These are phyloP conservation scores for Podospora conica DNA, from an alignment of 495 filamentous ascomycete genomes.

Conservation along the genomic window DNA sequence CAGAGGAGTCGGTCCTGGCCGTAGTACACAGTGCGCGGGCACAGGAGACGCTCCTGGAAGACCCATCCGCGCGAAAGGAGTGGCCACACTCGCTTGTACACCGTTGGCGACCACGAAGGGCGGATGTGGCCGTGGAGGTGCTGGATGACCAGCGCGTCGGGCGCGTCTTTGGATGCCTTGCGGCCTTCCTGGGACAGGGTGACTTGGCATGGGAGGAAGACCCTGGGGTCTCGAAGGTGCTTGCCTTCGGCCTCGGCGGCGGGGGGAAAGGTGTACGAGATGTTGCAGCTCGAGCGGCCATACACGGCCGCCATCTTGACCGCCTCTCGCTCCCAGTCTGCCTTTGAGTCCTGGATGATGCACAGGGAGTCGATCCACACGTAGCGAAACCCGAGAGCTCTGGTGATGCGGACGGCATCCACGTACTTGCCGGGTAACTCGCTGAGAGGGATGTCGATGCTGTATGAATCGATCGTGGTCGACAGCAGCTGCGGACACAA, in stretches of 20 bases:
- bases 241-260: not conserved
- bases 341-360: conserved; percentile 10
- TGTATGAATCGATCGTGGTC: not conserved
- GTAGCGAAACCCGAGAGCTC: conserved; percentile 8
- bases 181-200: not conserved
- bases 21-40: conserved; percentile 9
- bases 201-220: conserved; percentile 2
- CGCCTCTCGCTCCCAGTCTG: conserved; percentile 7
- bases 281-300: conserved; percentile 1
- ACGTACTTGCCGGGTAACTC: conserved; percentile 3
- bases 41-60: conserved; percentile 14
- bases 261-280: conserved; percentile 6
- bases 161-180: not conserved
- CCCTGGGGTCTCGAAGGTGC: conserved; percentile 3
- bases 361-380: conserved; percentile 10
- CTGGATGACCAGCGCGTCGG: not conserved
- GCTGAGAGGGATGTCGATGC: not conserved
- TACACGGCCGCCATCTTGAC: conserved; percentile 12
- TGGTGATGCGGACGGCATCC: conserved; percentile 8
- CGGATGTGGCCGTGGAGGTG: conserved; percentile 4
- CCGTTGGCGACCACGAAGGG: not conserved
- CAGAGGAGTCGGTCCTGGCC: conserved; percentile 11
- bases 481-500: not conserved
- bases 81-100: conserved; percentile 6
- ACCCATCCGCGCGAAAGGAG: conserved; percentile 15